These are phyloP conservation scores for Colletotrichum sublineola DNA, from an alignment of 2,329 filamentous ascomycete species.

Conservation along the genomic window DNA sequence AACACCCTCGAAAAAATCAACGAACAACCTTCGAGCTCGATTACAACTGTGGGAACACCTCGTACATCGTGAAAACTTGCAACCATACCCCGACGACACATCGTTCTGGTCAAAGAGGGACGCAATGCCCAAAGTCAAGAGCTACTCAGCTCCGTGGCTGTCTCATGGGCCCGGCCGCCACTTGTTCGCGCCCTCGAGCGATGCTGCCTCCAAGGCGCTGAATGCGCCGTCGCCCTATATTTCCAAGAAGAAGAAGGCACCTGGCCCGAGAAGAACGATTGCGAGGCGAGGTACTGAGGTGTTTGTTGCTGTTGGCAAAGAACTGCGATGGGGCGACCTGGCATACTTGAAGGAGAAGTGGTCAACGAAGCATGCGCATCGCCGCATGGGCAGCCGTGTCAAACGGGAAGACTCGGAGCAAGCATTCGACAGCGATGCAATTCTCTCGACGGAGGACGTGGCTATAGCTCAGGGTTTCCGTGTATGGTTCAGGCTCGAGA, in stretches of 20 bases:
- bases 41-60: not conserved
- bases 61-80: not conserved
- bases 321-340: slow-evolving; percentile 93
- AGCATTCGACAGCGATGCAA: slow-evolving; percentile 52
- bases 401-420: slow-evolving; percentile 63
- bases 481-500: slow-evolving; percentile 52
- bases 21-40: not conserved
- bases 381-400: slow-evolving; percentile 54
- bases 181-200: slow-evolving; percentile 73
- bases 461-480: slow-evolving; percentile 59
- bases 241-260: slow-evolving; percentile 58
- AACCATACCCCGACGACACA: not conserved
- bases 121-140: slow-evolving; percentile 86
- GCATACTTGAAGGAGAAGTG: slow-evolving; percentile 78
- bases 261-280: slow-evolving; percentile 74
- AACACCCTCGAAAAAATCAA: not conserved
- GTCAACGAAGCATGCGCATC: slow-evolving; percentile 49
- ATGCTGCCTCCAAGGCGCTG: slow-evolving; percentile 48
- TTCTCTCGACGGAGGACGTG: slow-evolving; percentile 46
- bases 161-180: slow-evolving; percentile 81
- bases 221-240: slow-evolving; percentile 54
- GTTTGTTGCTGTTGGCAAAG: slow-evolving; percentile 88
- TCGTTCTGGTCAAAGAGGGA: slow-evolving; percentile 14
- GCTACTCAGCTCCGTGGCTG: slow-evolving; percentile 90
- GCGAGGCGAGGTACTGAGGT: slow-evolving; percentile 87